Conservation (phyloP, 1,284 basidiomycete species). For the Hemileia vastatrix region DNA sequence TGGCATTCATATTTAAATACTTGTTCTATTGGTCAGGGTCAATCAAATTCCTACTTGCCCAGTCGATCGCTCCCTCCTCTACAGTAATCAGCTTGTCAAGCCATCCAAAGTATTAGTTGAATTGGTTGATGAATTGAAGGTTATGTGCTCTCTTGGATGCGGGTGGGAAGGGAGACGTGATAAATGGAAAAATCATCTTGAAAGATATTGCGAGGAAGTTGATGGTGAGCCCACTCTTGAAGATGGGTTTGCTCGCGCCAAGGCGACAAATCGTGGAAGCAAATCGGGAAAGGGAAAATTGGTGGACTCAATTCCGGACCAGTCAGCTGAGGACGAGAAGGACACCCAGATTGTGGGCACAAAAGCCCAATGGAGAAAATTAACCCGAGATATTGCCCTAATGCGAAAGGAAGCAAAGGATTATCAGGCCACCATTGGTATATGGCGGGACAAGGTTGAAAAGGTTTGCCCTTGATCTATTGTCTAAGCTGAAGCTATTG, state of each 20-base stretch:
- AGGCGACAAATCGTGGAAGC: background rate
- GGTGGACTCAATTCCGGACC: no score
- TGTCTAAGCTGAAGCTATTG: no score
- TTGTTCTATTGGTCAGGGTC: constrained; percentile 1
- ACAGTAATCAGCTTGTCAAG: background rate
- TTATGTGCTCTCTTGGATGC: constrained; percentile 15
- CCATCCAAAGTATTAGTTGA: constrained; percentile 6
- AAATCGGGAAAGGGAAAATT: background rate
- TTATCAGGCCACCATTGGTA: constrained; percentile 16
- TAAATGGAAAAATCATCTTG: constrained; percentile 15
- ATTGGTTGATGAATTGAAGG: constrained; percentile 10
- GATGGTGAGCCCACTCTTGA: no score
- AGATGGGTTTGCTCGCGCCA: no score
- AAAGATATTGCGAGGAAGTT: constrained; percentile 6
- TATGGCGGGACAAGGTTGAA: constrained; percentile 12
- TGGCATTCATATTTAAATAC: no score
- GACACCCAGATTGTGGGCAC: background rate
- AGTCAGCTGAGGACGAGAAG: background rate
- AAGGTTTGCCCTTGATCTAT: background rate
- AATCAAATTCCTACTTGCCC: constrained; percentile 17
- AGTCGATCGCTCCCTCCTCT: constrained; percentile 15
- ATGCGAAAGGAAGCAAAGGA: constrained; percentile 18
- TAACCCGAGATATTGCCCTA: constrained; percentile 2
- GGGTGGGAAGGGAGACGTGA: constrained; percentile 15
- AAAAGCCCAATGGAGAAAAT: constrained; percentile 9